These are phyloP conservation scores for Sequoia sempervirens DNA, from an alignment of 75 land plant species.

Conservation along the genomic window DNA sequence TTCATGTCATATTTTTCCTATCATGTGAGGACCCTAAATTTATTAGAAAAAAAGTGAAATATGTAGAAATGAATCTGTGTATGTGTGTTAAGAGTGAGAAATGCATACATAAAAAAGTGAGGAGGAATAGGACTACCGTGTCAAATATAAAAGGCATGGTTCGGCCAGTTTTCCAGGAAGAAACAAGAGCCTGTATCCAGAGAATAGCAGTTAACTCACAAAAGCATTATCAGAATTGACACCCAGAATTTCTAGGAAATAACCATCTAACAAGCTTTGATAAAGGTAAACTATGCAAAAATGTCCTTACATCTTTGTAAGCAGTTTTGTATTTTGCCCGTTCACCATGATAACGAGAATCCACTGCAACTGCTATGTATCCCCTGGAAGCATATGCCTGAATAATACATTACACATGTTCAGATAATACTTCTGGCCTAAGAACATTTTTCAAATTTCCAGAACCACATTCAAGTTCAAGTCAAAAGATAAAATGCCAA, in stretches of 20 bases:
- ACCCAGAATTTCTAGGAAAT: not conserved
- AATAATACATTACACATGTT: slow-evolving; percentile 8
- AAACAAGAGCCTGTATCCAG: slow-evolving; percentile 79
- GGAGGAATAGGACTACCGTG: slow-evolving; percentile 45
- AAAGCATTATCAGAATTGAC: not conserved
- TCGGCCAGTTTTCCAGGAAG: slow-evolving; percentile 83
- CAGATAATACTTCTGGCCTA: not conserved
- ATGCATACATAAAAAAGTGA: not conserved
- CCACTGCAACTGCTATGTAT: slow-evolving; percentile 70
- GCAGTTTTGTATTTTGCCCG: slow-evolving; percentile 48
- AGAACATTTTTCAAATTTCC: not conserved
- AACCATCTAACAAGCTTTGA: not conserved
- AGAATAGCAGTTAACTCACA: not conserved
- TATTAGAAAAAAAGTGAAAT: not conserved
- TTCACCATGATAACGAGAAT: slow-evolving; percentile 94
- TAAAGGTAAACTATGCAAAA: not conserved
- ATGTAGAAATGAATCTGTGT: not conserved
- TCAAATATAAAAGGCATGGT: slow-evolving; percentile 98
- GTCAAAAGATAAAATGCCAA: not conserved
- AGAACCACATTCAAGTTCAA: not conserved
- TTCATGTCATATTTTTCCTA: not conserved
- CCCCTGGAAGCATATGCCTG: slow-evolving; percentile 94
- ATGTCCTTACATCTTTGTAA: slow-evolving; percentile 53
- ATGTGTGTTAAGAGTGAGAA: not conserved
- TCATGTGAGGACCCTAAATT: not conserved